Conservation (phyloP, 371 early-diverging fungal species). For the Umbelopsis sp. region DNA sequence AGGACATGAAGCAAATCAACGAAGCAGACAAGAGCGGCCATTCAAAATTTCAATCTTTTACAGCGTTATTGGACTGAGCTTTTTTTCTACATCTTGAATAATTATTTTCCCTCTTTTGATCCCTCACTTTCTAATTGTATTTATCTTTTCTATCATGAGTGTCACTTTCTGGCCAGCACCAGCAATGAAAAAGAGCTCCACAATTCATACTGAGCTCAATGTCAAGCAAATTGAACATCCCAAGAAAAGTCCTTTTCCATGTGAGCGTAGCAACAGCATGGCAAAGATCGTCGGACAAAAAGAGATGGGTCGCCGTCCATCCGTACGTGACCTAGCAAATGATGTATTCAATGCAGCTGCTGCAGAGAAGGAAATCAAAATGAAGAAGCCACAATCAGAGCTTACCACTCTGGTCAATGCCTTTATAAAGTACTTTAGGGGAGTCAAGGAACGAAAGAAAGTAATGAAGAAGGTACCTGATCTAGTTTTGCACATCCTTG, state of each 20-base stretch:
- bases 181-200: constrained; percentile 9
- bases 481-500: neutral
- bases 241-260: constrained; percentile 3
- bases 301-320: constrained; percentile 3
- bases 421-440: neutral
- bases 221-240: constrained; percentile 12
- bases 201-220: neutral
- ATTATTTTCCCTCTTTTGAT: neutral
- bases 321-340: constrained; percentile 5
- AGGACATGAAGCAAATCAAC: constrained; percentile 3
- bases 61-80: neutral
- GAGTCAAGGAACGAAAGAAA: constrained; percentile 5
- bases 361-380: constrained; percentile 4
- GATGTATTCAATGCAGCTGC: constrained; percentile 4
- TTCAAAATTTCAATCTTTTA: neutral
- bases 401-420: constrained; percentile 9
- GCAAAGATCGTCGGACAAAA: constrained; percentile 9
- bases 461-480: neutral
- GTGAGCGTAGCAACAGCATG: constrained; percentile 9
- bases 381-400: constrained; percentile 5
- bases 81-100: neutral
- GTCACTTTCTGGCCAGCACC: constrained; percentile 14
- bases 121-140: neutral
- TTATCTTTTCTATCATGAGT: neutral
- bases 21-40: neutral